phyloP scores from a whole-genome alignment of 2,329 filamentous ascomycete species.

The Pestalotiopsis sp. region DNA sequence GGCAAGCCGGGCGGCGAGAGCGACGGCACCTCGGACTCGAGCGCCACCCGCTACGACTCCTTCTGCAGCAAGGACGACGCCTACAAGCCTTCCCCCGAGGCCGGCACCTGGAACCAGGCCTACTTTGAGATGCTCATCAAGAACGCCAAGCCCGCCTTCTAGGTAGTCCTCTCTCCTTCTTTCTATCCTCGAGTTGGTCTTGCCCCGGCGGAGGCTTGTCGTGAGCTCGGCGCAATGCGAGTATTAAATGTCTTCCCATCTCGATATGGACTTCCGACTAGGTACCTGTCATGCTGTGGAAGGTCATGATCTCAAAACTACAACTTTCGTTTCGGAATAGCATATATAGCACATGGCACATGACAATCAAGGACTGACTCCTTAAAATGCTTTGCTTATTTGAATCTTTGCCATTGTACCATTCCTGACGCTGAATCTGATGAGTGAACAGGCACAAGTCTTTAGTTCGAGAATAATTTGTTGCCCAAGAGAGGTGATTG shows the following conservation, averaged over 20 bases:
- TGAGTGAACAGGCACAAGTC: too few relatives aligned
- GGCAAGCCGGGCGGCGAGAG: constrained; percentile 56
- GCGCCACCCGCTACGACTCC: constrained; percentile 43
- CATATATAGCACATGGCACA: background rate
- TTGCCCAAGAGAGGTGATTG: too few relatives aligned
- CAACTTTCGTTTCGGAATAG: background rate
- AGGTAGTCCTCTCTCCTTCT: background rate
- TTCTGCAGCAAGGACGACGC: constrained; percentile 53
- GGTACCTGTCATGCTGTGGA: background rate
- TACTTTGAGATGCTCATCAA: constrained; percentile 55
- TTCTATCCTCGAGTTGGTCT: background rate
- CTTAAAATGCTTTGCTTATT: background rate
- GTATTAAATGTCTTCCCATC: background rate
- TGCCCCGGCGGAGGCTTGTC: background rate
- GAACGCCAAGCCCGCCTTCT: constrained; percentile 51
- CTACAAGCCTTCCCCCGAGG: constrained; percentile 64
- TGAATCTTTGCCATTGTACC: background rate
- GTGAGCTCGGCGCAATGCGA: background rate
- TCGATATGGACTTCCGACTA: background rate
- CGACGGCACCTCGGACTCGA: constrained; percentile 33
- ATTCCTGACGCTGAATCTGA: too few relatives aligned
- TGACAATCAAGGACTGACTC: background rate
- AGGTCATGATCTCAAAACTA: background rate
- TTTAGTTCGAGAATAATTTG: too few relatives aligned
- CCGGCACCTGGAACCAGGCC: constrained; percentile 64